Percentiles rank a stretch among this genome's conserved stretches.
Conservation (phyloP, 495 filamentous ascomycete species). For the Rostrohypoxylon terebratum region DNA sequence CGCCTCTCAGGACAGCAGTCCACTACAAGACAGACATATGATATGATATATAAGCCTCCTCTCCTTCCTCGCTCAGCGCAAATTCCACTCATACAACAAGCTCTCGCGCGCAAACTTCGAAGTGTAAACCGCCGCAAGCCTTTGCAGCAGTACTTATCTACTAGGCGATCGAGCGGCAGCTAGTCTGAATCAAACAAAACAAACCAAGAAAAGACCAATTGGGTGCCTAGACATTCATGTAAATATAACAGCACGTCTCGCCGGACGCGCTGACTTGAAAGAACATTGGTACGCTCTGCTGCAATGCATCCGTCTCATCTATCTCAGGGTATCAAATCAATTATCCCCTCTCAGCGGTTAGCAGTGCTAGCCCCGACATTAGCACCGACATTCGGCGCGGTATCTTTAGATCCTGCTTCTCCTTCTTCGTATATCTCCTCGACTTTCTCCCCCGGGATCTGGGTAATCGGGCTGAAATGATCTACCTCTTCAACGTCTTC, state of each 20-base stretch:
- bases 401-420: constrained; percentile 46
- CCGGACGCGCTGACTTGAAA: constrained; percentile 2
- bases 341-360: constrained; percentile 10
- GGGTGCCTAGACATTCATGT: constrained; percentile 18
- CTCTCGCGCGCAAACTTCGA: neutral
- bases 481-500: constrained; percentile 75
- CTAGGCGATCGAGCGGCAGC: neutral
- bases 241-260: constrained; percentile 24
- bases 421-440: constrained; percentile 66
- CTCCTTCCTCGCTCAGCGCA: neutral
- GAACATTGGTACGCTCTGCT: constrained; percentile 21
- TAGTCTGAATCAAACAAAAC: constrained; percentile 17
- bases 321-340: constrained; percentile 29
- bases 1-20: neutral
- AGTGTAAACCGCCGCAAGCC: neutral
- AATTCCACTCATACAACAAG: constrained; percentile 26
- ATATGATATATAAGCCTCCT: constrained; percentile 20
- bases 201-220: constrained; percentile 15
- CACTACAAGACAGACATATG: constrained; percentile 3
- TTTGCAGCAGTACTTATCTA: neutral
- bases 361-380: neutral
- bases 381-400: neutral
- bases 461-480: constrained; percentile 66
- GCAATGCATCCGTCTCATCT: constrained; percentile 15
- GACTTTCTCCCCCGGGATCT: constrained; percentile 62